These are phyloP conservation scores for Acidiella bohemica DNA, from an alignment of 495 filamentous ascomycete species.

Conservation along the genomic window DNA sequence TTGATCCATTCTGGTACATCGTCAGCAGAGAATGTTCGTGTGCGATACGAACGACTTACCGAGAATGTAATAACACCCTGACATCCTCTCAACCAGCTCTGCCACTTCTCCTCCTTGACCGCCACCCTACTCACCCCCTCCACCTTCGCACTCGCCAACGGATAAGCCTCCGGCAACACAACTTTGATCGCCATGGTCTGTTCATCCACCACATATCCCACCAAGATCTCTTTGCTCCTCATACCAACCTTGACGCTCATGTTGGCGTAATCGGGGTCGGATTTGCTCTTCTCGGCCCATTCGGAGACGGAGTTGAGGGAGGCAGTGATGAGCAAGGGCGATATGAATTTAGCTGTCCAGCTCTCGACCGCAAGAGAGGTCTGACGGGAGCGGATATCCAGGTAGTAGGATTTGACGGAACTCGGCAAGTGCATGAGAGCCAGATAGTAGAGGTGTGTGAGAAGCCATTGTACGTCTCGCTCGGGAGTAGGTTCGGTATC, in stretches of 20 bases:
- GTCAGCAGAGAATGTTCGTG: conserved; percentile 1
- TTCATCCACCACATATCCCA: conserved; percentile 77
- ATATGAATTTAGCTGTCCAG: conserved; percentile 79
- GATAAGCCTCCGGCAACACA: conserved; percentile 64
- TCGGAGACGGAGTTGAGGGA: conserved; percentile 54
- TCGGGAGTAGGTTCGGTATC: conserved; percentile 45
- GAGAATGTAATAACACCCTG: conserved; percentile 88
- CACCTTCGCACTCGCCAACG: conserved; percentile 64
- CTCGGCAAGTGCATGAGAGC: conserved; percentile 58
- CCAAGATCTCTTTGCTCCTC: conserved; percentile 58
- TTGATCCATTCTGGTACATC: conserved; percentile 46
- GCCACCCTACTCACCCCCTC: conserved; percentile 66
- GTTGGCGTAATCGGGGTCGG: conserved; percentile 38
- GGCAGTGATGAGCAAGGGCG: conserved; percentile 61
- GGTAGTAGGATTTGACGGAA: conserved; percentile 78
- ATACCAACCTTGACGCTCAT: conserved; percentile 45
- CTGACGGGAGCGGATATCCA: conserved; percentile 59
- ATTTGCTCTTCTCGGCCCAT: conserved; percentile 44
- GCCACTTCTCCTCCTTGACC: conserved; percentile 81
- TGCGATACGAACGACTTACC: conserved; percentile 28
- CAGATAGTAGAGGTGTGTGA: conserved; percentile 77
- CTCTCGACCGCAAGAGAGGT: conserved; percentile 58
- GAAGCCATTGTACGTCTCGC: conserved; percentile 63
- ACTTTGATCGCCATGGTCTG: conserved; percentile 66
- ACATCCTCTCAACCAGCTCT: conserved; percentile 67